Evolutionary conservation across 2,329 filamentous ascomycete genomes (phyloP), one percentile per base, ranked within the genome.

Genomic region (Botrytis tulipae): DNA sequence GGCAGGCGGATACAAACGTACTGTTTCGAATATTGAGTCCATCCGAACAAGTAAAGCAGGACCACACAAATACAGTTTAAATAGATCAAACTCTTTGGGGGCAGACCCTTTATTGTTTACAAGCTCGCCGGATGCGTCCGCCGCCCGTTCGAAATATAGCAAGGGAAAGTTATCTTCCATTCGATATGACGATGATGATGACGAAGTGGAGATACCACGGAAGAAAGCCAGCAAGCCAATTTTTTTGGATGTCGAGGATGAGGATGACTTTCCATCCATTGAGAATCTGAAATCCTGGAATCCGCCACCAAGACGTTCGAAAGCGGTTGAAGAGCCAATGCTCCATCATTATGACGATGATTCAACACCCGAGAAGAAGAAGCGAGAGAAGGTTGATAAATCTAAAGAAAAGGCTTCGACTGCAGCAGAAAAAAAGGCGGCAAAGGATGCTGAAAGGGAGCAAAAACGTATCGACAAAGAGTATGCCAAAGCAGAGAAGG

Each of bases 401-500:
- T 22, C 42, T 18, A 77, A 75, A 60, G 73, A 74, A 6, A 77
- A 75, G 48, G 59, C 70, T 57, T 76, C 74, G 14, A 79, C 75
- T 25, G 72, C 71, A n/a, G 76, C 73, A 57, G 74, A 74, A 29
- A 78, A 74, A 25, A 76, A 74, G 46, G 72, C 74, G 51, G 76
- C 76, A 32, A 78, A 77, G 48, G 51, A 62, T 35, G 76, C 73
- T 2, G 76, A 75, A 1, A 80, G 78, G 68, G 78, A 79, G 62
- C 77, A 76, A 4, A 79, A 89, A 76, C 86, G 87, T 54, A 81
- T 83, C 4, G 88, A 91, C 73, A 90, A 86, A 67, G 86, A 90
- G 72, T 82, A 84, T 0, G 86, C 87, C 67, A 92, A 89, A 78
- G 89, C 90, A 73, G 85, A 88, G 69, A 92, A 88, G 76, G 86